Evolutionary conservation across 345 rosid genomes (phyloP).

Genomic region (Chamaenerion angustifolium): DNA sequence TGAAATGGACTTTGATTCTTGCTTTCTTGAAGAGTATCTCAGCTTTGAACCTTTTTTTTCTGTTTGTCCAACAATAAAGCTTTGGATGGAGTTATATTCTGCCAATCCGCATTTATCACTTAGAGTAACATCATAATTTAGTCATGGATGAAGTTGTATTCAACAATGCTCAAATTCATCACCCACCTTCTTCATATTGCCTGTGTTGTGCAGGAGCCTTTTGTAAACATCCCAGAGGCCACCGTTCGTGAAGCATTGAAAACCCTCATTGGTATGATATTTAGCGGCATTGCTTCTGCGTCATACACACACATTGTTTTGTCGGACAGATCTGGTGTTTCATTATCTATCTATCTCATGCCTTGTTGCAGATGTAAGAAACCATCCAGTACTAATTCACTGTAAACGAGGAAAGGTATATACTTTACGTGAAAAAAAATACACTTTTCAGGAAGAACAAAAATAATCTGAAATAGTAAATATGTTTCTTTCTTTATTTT

Average conservation of each 20-base stretch:
- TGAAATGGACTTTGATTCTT: too few species aligned
- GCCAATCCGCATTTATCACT: too few species aligned
- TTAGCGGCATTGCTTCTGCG: too few species aligned
- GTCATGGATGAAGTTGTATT: too few species aligned
- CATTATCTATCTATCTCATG: slow-evolving; percentile 4
- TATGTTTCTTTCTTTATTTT: background rate
- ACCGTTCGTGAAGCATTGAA: slow-evolving; percentile 54
- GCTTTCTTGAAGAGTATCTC: too few species aligned
- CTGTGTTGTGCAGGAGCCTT: slow-evolving; percentile 44
- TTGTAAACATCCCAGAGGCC: slow-evolving; percentile 51
- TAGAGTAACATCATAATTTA: too few species aligned
- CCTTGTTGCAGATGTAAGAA: slow-evolving; percentile 32
- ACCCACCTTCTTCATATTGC: too few species aligned
- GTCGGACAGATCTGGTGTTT: background rate
- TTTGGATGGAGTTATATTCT: too few species aligned
- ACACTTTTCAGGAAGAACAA: background rate
- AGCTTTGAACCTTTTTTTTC: too few species aligned
- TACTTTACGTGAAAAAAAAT: background rate
- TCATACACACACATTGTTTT: background rate
- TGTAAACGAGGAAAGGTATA: slow-evolving; percentile 78
- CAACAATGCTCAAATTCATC: too few species aligned
- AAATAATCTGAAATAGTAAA: background rate
- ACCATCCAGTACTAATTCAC: slow-evolving; percentile 63
- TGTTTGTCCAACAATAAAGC: too few species aligned
- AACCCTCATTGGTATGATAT: slow-evolving; percentile 42